Evolutionary conservation across 352 stramenopile species (phyloP), one percentile per base, ranked within the genome.

Genomic region (Globisporangium yorkense): DNA sequence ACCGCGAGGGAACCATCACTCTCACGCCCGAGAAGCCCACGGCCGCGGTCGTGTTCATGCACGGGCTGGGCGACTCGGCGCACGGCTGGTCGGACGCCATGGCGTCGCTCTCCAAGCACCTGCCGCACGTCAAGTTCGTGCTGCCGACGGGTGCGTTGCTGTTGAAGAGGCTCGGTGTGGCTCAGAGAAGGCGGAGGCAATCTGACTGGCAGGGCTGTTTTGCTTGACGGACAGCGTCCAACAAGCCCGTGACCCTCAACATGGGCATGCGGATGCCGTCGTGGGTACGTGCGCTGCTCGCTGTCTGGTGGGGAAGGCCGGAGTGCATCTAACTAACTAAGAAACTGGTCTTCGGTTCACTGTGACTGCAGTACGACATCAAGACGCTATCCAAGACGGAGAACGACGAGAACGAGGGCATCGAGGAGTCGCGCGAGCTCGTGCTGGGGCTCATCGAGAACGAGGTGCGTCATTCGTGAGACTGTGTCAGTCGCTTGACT

Each of bases 161-260:
- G 33, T 37, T 10, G 8, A 37, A 37, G 33, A 6, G 8, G 6
- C 33, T 37, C 33, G 33, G 3, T 51, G 3, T 51, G 41, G 16
- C 4, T 39, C 3, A 1, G 4, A 21, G 6, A 3, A 13, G 15
- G 20, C 13, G 4, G 3, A 18, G 12, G 0, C 5, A 5, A 5
- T 44, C n/a, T 51, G 29, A 31, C 50, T 37, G 7, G 20, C 6
- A 56, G 15, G 1, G 31, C 5, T 37, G n/a, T 8, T 57, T 13
- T 40, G 8, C 10, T 27, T 27, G 24, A 1, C 24, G 24, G 24
- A 15, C 57, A 85, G 92, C 95, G 24, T 62, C 76, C 27, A 88
- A 76, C 21, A 86, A 90, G 75, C 93, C 94, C 2, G 95, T 99
- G 44, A 96, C 94, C 16, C 81, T 98, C 63, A 98, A 98, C 64